Percentiles rank a stretch among this genome's conserved stretches.
Evolutionary conservation across 1,139 yeast species (phyloP).

Genomic region (Yamadazyma atlantica): DNA sequence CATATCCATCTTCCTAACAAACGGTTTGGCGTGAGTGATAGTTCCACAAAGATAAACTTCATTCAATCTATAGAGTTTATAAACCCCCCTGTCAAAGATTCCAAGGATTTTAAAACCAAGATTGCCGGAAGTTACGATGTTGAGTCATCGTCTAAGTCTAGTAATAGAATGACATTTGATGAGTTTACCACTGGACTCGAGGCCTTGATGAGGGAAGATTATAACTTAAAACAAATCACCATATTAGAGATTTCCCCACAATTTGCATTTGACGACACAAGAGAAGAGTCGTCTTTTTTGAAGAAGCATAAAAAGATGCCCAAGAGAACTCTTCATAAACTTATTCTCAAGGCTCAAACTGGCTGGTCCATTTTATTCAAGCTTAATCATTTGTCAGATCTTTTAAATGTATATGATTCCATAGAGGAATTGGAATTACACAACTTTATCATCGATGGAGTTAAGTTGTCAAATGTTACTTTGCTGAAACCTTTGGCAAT

Average conservation of each 20-base stretch:
- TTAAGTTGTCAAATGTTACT: not conserved
- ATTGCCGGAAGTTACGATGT: slow-evolving; percentile 43
- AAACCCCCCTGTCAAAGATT: slow-evolving; percentile 34
- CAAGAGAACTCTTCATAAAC: slow-evolving; percentile 21
- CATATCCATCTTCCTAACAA: slow-evolving; percentile 24
- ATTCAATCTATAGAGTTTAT: slow-evolving; percentile 25
- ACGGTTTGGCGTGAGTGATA: slow-evolving; percentile 22
- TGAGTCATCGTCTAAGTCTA: slow-evolving; percentile 21
- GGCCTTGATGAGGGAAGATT: slow-evolving; percentile 30
- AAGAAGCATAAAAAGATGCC: slow-evolving; percentile 18
- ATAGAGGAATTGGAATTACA: slow-evolving; percentile 43
- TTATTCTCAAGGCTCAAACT: slow-evolving; percentile 39
- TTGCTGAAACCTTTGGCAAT: slow-evolving; percentile 13
- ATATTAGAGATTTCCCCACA: slow-evolving; percentile 51
- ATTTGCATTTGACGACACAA: slow-evolving; percentile 35
- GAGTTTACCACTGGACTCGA: slow-evolving; percentile 26
- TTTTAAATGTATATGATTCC: slow-evolving; percentile 41
- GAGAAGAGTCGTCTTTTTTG: slow-evolving; percentile 7
- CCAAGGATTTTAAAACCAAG: slow-evolving; percentile 24
- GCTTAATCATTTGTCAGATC: slow-evolving; percentile 26
- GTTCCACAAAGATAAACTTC: slow-evolving; percentile 33
- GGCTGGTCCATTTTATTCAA: slow-evolving; percentile 48
- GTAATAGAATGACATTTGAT: slow-evolving; percentile 22
- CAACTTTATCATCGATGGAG: slow-evolving; percentile 48
- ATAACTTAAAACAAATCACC: slow-evolving; percentile 27